These are phyloP conservation scores for Lasiosphaeria hispida DNA, from an alignment of 495 filamentous ascomycete species.

Conservation along the genomic window DNA sequence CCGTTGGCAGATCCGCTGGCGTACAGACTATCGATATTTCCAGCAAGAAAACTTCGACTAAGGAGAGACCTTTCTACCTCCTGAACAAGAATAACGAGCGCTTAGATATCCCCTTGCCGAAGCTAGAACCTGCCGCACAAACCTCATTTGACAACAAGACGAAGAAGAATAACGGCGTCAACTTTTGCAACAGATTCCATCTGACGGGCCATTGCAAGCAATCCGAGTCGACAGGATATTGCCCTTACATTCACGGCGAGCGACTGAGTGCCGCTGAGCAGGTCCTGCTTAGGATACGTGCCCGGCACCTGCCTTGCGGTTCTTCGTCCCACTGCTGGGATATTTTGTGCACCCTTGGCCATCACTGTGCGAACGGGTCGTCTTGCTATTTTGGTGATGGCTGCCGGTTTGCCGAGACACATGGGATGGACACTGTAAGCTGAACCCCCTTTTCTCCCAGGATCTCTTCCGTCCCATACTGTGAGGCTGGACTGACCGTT, in stretches of 20 bases:
- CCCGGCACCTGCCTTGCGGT: conserved; percentile 27
- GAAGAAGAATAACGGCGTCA: conserved; percentile 20
- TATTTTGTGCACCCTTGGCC: conserved; percentile 32
- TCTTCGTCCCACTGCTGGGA: conserved; percentile 24
- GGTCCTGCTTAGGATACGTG: conserved; percentile 23
- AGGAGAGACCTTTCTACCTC: conserved; percentile 20
- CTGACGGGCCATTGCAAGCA: conserved; percentile 27
- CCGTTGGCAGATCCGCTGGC: conserved; percentile 15
- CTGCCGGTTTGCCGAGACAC: conserved; percentile 31
- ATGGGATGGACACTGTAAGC: conserved; percentile 37
- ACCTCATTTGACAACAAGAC: conserved; percentile 25
- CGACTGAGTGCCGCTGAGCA: conserved; percentile 25
- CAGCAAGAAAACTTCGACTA: conserved; percentile 10
- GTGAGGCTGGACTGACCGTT: neutral
- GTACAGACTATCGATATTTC: conserved; percentile 25
- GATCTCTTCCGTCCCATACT: neutral
- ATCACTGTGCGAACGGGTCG: conserved; percentile 30
- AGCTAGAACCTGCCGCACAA: conserved; percentile 16
- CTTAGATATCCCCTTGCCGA: conserved; percentile 33
- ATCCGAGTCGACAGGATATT: conserved; percentile 14
- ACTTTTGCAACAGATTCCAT: conserved; percentile 39
- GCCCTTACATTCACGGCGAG: conserved; percentile 34
- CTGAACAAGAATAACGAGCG: conserved; percentile 34
- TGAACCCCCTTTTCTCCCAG: neutral
- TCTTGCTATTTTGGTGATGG: conserved; percentile 22